Base-by-base conservation (phyloP, 164 flowering plant species). In the Magnolia kwangsiensis region DNA sequence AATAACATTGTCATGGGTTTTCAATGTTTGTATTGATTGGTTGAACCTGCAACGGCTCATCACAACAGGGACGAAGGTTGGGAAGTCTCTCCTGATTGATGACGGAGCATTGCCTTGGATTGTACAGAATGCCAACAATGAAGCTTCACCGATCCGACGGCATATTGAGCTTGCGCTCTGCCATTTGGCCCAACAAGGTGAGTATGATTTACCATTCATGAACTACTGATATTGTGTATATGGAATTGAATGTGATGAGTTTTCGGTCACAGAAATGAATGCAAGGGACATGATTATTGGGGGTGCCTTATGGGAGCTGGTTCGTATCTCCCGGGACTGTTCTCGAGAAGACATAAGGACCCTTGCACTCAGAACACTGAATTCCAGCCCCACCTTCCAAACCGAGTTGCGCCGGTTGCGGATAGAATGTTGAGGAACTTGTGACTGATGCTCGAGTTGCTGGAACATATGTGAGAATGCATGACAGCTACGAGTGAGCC, bases 161-260 rank as follows among this genome's bases (percentile, higher is more conserved):
- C 99, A 96, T 74, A 87, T 92, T 71, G 99, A 96, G 83, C 97
- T 94, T 67, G 98, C 99, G 19, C 96, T 96, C 74, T 96, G 99
- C 82, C 99, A 94, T 82, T 82, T 96, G 71, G 99, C 97, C 27
- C 98, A 96, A 65, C 96, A 91, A 71, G 99, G 98, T 93, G 76
- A 81, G 78, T 8, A 55, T 55, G 29, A 13, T 64, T 20, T 64
- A n/a, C 67, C 67, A 64, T 64, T 19, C 67, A 64, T 13, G 67
- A 64, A 21, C 7, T 6, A 7, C 11, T 24, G 71, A 27, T 27
- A 24, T 14, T 27, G 18, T 29, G 16, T 14, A 29, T 27, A 29
- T 67, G 29, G 50, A 14, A 67, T 20, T 10, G 23, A 11, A 24
- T 67, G 27, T 14, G 71, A 24, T 13, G 7, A 29, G 31, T 27